Base-by-base conservation (phyloP, 495 filamentous ascomycete genomes). In the Xylaria grammica region DNA sequence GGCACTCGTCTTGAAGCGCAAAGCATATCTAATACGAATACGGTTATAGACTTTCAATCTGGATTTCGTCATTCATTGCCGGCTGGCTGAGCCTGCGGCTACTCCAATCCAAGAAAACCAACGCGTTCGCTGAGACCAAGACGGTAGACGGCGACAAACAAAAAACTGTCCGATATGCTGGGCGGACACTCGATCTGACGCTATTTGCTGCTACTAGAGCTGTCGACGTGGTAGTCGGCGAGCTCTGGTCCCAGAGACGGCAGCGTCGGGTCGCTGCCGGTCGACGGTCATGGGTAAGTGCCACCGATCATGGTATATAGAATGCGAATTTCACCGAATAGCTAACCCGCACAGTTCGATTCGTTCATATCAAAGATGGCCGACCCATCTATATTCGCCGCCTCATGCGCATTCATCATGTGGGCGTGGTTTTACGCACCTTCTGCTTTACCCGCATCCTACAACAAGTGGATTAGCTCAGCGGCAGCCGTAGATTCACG, bases 391-490 rank as follows among this genome's bases (percentile, higher is more conserved):
- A 72, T 94, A 5, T 97, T 97, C 72, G 87, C 91, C 20, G 68
- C 84, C 58, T 94, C 90, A 66, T 86, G 87, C 49, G 90, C 87
- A n/a, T 76, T 92, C 3, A 88, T 97, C 52, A 97, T 96, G 92
- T 93, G 91, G 89, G 85, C 91, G 20, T 96, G 91, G 91, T 88
- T 96, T 69, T 96, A 94, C 79, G 67, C 72, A 3, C 91, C 91
- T 0, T 78, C 84, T 42, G 82, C 86, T 52, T 78, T 96, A 5
- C 92, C 92, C 11, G 83, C 74, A 36, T 82, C 89, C 27, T 97
- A 97, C 77, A 90, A 87, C 64, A 90, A 90, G 74, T 97, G 93
- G 92, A 96, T 97, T 67, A 84, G 82, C 45, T 85, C 86, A 24
- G 90, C 89, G 20, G 92, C 93, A 29, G 83, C 89, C 42, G 88